Conservation (phyloP, 495 filamentous ascomycete species). For the Articulospora tetracladia region DNA sequence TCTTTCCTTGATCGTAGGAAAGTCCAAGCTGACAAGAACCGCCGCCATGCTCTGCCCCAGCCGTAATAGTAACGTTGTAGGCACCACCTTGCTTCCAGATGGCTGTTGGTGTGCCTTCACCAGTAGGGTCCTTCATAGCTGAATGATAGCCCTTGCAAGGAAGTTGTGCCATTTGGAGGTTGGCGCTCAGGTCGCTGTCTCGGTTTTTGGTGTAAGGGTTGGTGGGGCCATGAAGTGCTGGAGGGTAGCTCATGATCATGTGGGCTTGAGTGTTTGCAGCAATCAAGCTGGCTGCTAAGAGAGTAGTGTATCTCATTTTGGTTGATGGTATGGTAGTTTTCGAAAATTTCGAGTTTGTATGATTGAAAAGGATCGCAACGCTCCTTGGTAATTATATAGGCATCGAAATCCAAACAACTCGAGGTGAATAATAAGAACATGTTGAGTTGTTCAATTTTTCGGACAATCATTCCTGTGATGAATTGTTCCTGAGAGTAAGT, state of each 20-base stretch:
- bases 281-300: background rate
- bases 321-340: background rate
- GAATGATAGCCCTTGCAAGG: constrained; percentile 67
- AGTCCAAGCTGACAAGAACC: constrained; percentile 63
- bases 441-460: no score
- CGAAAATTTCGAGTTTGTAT: background rate
- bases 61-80: constrained; percentile 55
- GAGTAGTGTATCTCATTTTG: background rate
- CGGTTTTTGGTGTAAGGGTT: background rate
- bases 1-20: constrained; percentile 56
- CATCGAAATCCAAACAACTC: no score
- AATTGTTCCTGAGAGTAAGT: no score
- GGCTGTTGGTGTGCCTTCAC: constrained; percentile 39
- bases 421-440: no score
- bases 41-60: constrained; percentile 56
- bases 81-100: constrained; percentile 51
- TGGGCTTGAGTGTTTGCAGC: background rate
- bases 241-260: background rate
- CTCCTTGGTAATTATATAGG: no score
- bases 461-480: no score
- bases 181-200: background rate
- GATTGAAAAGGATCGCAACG: background rate
- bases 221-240: background rate
- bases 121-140: constrained; percentile 38
- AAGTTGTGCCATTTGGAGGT: constrained; percentile 31